These are phyloP conservation scores for Saturnispora saitoi DNA, from an alignment of 805 yeast species.

Conservation along the genomic window DNA sequence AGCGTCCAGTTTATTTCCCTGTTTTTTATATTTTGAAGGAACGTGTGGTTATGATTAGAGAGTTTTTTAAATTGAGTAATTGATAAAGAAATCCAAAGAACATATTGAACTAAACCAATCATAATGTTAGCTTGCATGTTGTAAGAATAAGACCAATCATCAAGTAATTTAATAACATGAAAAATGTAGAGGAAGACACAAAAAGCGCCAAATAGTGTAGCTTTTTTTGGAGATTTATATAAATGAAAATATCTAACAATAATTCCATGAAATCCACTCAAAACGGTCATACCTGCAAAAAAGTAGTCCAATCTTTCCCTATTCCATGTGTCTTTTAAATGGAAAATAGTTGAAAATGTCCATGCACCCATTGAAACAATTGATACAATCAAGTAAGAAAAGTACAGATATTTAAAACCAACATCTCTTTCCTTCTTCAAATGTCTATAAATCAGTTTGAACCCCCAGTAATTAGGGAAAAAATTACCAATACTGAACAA, in stretches of 20 bases:
- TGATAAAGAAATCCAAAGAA: constrained; percentile 37
- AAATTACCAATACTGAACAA: constrained; percentile 69
- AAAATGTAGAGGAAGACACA: constrained; percentile 45
- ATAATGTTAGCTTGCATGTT: constrained; percentile 86
- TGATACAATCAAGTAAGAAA: constrained; percentile 41
- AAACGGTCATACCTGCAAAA: constrained; percentile 84
- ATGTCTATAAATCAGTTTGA: constrained; percentile 26
- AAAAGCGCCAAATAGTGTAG: constrained; percentile 31
- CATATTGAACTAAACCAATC: constrained; percentile 70
- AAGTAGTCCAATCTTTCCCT: constrained; percentile 88
- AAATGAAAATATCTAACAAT: constrained; percentile 51
- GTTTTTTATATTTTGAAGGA: constrained; percentile 21
- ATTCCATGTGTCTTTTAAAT: constrained; percentile 66
- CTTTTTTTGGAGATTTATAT: constrained; percentile 32
- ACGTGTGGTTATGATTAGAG: constrained; percentile 11
- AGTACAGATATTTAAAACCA: constrained; percentile 24
- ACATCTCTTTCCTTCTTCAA: constrained; percentile 15
- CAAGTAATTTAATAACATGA: constrained; percentile 58
- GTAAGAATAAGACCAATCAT: constrained; percentile 85
- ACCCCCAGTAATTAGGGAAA: constrained; percentile 52
- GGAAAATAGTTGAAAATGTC: constrained; percentile 80
- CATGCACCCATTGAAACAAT: constrained; percentile 76
- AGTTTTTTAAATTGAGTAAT: constrained; percentile 24
- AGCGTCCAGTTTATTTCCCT: constrained; percentile 34
- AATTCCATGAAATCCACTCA: constrained; percentile 69